Percentiles rank a stretch among this genome's conserved stretches.
phyloP scores from a whole-genome alignment of 2,329 filamentous ascomycete genomes.

The Colletotrichum endophyticum region DNA sequence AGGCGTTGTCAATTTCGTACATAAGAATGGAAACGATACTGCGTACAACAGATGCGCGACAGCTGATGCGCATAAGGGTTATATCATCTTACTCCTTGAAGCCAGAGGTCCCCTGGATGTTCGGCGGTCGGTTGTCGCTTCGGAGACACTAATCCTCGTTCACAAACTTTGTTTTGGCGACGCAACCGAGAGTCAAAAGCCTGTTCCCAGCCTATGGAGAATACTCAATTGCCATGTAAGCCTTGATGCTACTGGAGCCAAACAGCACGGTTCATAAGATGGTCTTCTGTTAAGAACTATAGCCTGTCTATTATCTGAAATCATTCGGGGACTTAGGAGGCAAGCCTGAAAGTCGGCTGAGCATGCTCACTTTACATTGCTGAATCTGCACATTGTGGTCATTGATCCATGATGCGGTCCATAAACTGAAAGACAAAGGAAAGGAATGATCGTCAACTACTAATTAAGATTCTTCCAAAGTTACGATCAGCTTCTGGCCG shows the following conservation, averaged over 20 bases:
- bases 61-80: not conserved
- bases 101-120: not conserved
- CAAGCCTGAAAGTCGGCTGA: not conserved
- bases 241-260: not conserved
- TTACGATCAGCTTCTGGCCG: not conserved
- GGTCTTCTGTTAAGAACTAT: not conserved
- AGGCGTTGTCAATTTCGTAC: not conserved
- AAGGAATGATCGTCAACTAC: not conserved
- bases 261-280: not conserved
- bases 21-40: fast-evolving
- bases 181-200: not conserved
- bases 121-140: not conserved
- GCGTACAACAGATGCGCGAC: not conserved
- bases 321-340: not conserved
- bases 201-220: not conserved
- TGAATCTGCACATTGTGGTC: not conserved
- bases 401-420: not conserved
- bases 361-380: not conserved
- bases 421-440: not conserved
- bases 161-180: not conserved
- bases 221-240: not conserved
- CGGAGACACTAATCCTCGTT: not conserved
- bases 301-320: not conserved
- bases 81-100: not conserved
- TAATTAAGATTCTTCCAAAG: not conserved